Base-by-base conservation (phyloP, 1,284 basidiomycete genomes). In the Melampsora allii-populina region DNA sequence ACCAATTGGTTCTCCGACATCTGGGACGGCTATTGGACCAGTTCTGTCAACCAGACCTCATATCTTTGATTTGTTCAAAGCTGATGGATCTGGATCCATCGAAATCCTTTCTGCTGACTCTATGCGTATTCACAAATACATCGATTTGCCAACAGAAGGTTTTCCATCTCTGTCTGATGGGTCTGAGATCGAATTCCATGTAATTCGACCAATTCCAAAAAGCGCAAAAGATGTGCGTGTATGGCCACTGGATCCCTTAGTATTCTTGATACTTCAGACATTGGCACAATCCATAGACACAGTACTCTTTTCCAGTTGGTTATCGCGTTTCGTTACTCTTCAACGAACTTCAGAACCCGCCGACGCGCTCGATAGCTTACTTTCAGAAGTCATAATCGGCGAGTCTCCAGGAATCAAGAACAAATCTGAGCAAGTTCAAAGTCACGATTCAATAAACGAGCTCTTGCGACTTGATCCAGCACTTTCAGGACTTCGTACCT, bases 41-140 rank as follows among this genome's bases (percentile, higher is more conserved):
- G 81, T 92, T 50, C 83, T 85, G 14, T 85, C 86, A 1, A 90
- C 88, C 1, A 85, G 91, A 24, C 82, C 82, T 10, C 82, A 83
- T 14, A 83, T 91, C 17, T 85, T 84, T 80, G 92, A 94, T 81
- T 83, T 91, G 5, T 81, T 94, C 6, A 80, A 66, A 36, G 64
- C 63, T 39, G 63, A 72, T 65, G 39, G 36, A 0, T 66, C 63
- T 24, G 63, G 63, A 48, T 50, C 48, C 21, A 39, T 74, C 12
- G 63, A 74, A 27, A 74, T 74, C 24, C 46, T 74, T 14, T 74
- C 71, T 27, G 64, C 56, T 42, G 71, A 74, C 59, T 74, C 71
- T 48, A 65, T 29, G 3, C 46, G 53, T 24, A 21, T 74, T 29
- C 71, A 66, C 53, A 45, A 66, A 66, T 58, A 66, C 31, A 21